A percentile compares a stretch with the other conserved stretches of the same genome.
These are phyloP conservation scores for Venturia asperata DNA, from an alignment of 2,329 filamentous ascomycete species.

Conservation along the genomic window DNA sequence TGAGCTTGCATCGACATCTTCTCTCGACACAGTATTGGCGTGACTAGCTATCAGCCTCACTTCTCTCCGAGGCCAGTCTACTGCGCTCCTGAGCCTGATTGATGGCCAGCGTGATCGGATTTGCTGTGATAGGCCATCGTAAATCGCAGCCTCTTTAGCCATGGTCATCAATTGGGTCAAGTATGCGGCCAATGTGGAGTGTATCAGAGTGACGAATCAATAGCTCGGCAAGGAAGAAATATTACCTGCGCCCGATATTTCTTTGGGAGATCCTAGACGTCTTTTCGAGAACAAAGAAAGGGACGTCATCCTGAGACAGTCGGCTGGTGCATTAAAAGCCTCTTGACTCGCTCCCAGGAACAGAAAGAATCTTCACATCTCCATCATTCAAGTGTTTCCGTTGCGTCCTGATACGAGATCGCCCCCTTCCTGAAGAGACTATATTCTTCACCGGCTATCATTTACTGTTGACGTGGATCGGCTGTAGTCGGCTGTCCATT, in stretches of 20 bases:
- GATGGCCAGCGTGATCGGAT: neutral
- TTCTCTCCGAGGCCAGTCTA: neutral
- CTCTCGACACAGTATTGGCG: neutral
- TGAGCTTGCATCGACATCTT: neutral
- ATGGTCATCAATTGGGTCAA: neutral
- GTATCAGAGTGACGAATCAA: neutral
- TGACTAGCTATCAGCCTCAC: neutral
- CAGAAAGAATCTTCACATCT: neutral
- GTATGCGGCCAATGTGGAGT: neutral
- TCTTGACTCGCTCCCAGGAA: too few species aligned
- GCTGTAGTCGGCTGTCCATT: neutral
- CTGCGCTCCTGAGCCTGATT: neutral
- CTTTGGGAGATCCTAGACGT: neutral
- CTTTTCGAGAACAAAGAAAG: constrained; percentile 1
- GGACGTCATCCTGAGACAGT: neutral
- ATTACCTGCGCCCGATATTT: neutral
- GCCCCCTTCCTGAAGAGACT: neutral
- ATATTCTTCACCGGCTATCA: neutral
- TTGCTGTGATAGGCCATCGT: neutral
- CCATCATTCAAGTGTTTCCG: neutral
- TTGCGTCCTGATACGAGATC: neutral
- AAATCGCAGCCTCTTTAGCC: neutral
- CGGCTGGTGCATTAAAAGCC: constrained; percentile 3
- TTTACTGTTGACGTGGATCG: neutral
- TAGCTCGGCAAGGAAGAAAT: neutral